Conservation (phyloP, 1,139 yeast species). For the Geotrichum carabidarum region DNA sequence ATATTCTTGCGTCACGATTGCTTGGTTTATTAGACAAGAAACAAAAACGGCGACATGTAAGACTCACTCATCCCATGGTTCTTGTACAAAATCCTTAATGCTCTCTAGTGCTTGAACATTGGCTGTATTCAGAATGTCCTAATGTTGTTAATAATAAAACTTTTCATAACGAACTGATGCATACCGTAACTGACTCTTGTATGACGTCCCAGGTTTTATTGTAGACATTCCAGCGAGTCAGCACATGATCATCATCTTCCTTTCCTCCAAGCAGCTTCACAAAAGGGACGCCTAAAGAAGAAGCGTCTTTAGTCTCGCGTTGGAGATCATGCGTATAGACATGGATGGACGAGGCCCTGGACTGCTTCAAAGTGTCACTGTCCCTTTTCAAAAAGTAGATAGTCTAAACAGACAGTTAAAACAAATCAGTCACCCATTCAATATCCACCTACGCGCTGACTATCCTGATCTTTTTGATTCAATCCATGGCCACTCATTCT, state of each 20-base stretch:
- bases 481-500: conserved; percentile 8
- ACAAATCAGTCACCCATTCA: not conserved
- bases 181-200: conserved; percentile 24
- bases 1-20: conserved; percentile 26
- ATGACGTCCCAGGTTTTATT: conserved; percentile 31
- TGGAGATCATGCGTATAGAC: conserved; percentile 17
- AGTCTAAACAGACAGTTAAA: conserved; percentile 7
- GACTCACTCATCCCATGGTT: conserved; percentile 25
- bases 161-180: not conserved
- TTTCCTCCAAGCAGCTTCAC: conserved; percentile 39
- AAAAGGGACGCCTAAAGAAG: conserved; percentile 33
- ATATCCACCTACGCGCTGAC: conserved; percentile 13
- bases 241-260: conserved; percentile 34
- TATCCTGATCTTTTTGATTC: conserved; percentile 18
- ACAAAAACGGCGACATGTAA: not conserved
- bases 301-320: conserved; percentile 17
- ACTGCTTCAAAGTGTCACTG: conserved; percentile 6
- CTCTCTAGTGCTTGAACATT: conserved; percentile 26
- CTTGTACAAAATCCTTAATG: conserved; percentile 25
- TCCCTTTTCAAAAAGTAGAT: conserved; percentile 18
- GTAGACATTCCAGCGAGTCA: conserved; percentile 39
- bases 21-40: conserved; percentile 11
- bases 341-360: not conserved
- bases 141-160: not conserved
- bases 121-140: conserved; percentile 24